Evolutionary conservation across 768 basidiomycete species (phyloP).

Genomic region (Lactarius psammicola): DNA sequence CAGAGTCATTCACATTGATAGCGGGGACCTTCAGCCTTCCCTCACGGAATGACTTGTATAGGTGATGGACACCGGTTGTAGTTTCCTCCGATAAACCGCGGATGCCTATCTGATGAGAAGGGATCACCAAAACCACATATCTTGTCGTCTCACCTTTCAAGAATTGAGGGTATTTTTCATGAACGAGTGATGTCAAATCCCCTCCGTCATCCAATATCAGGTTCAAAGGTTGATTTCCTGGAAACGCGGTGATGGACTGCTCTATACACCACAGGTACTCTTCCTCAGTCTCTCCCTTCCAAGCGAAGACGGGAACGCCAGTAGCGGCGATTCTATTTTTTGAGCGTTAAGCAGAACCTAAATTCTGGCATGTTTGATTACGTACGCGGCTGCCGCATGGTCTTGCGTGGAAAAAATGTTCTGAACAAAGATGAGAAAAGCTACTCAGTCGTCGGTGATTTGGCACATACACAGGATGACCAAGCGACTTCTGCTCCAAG

Average conservation of each 20-base stretch:
- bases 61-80: conserved; percentile 98
- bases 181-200: conserved; percentile 91
- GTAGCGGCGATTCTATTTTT: conserved; percentile 87
- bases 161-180: conserved; percentile 94
- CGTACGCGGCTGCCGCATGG: conserved; percentile 95
- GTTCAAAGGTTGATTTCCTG: conserved; percentile 81
- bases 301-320: conserved; percentile 97
- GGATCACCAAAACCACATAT: conserved; percentile 9
- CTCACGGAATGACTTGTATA: conserved; percentile 97
- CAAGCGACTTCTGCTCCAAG: conserved; percentile 97
- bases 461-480: conserved; percentile 84
- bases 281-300: conserved; percentile 99
- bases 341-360: conserved; percentile 13
- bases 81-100: conserved; percentile 98
- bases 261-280: conserved; percentile 99
- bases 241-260: conserved; percentile 89
- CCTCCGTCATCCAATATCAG: conserved; percentile 99
- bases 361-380: conserved; percentile 24
- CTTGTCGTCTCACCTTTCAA: conserved; percentile 54
- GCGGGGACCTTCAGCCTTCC: conserved; percentile 96
- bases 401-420: conserved; percentile 99
- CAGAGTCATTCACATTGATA: conserved; percentile 99
- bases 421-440: conserved; percentile 40
- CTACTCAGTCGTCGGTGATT: background rate
- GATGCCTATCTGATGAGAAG: conserved; percentile 52